These are phyloP conservation scores for Diaporthe vaccinii DNA, from an alignment of 2,329 filamentous ascomycete species.

Conservation along the genomic window DNA sequence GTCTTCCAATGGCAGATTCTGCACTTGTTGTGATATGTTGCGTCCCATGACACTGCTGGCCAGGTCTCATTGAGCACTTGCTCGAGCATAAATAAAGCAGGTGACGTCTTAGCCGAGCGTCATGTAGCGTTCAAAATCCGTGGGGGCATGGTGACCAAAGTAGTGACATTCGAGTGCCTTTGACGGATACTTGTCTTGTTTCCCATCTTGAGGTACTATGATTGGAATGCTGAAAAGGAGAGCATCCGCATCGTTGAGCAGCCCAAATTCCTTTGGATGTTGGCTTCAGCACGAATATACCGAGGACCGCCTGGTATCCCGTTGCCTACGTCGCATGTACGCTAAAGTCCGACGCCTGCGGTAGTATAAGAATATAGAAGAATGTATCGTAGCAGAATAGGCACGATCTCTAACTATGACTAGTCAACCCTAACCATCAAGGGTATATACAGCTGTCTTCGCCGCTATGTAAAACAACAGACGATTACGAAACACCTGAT, in stretches of 20 bases:
- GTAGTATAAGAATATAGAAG: not conserved
- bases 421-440: not conserved
- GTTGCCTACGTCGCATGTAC: not conserved
- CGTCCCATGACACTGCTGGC: not conserved
- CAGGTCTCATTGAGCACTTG: not conserved
- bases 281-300: too few species aligned
- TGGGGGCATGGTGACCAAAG: not conserved
- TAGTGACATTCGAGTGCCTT: too few species aligned
- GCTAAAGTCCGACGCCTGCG: not conserved
- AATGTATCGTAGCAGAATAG: not conserved
- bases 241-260: not conserved
- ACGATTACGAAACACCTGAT: too few species aligned
- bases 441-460: not conserved
- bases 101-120: not conserved
- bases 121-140: too few species aligned
- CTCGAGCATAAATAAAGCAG: not conserved
- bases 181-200: not conserved
- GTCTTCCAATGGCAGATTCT: not conserved
- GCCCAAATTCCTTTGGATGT: not conserved
- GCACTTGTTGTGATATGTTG: not conserved
- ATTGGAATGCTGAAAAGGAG: too few species aligned
- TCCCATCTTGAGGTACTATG: not conserved
- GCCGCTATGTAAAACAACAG: not conserved
- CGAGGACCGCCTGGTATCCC: not conserved
- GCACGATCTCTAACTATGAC: too few species aligned